These are phyloP conservation scores for Melaleuca quinquenervia DNA, from an alignment of 345 rosid species.

Conservation along the genomic window DNA sequence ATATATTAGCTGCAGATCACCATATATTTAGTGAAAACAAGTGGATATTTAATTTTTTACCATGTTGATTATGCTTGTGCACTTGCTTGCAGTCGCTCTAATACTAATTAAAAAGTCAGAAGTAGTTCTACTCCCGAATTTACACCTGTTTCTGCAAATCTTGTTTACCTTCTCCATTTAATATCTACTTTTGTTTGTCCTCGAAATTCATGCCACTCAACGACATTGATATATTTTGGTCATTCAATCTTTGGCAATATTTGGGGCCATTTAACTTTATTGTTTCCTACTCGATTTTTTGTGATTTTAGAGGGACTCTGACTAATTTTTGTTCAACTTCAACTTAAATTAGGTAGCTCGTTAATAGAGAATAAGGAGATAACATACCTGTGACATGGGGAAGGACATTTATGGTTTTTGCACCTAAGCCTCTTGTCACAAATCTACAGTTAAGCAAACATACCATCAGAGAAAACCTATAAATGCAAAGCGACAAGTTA, in stretches of 20 bases:
- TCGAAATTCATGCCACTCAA: neutral
- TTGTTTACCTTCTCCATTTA: neutral
- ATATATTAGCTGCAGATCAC: neutral
- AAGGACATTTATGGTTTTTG: conserved; percentile 83
- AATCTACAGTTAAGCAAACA: conserved; percentile 33
- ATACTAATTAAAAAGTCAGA: neutral
- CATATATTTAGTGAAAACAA: neutral
- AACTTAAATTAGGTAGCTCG: neutral
- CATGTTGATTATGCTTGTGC: neutral
- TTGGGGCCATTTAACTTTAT: neutral
- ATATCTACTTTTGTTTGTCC: neutral
- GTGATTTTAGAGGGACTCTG: neutral
- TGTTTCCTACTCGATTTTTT: neutral
- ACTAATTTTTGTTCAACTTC: neutral
- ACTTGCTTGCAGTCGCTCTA: neutral
- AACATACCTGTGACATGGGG: conserved; percentile 82
- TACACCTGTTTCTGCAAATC: neutral
- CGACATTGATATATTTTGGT: neutral
- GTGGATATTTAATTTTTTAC: neutral
- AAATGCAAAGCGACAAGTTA: neutral
- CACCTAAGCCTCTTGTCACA: conserved; percentile 78
- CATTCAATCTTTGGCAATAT: neutral
- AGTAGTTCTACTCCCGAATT: neutral
- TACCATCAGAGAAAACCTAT: neutral
- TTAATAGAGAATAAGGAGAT: neutral